Evolutionary conservation across 345 rosid species (phyloP), one percentile per base, ranked within the genome.

Genomic region (Corchorus olitorius): DNA sequence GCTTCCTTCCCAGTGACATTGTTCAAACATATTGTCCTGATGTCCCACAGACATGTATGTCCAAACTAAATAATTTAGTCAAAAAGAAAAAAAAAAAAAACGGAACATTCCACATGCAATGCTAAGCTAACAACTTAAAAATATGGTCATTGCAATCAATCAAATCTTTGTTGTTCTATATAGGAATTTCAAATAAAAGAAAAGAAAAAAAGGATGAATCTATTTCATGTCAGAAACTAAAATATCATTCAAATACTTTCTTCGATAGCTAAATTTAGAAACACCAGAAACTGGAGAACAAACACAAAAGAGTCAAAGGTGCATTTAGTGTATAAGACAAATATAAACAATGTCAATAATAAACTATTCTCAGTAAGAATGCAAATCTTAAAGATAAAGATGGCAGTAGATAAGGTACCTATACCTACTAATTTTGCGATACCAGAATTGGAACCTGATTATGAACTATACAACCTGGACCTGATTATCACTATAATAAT

Each of bases 21-120:
- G 72, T 61, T 39, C 79, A 69, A 75, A 73, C 41, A 75, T 63
- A 22, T 55, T 81, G 78, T 75, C 77, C 56, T 54, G 16, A 15
- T 72, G 87, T 78, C 82, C 72, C 76, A 14, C 53, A 55, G 41
- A 79, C 74, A 74, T 27, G 8, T 4, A 55, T n/a, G 50, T 75
- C 71, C 17, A 41, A 33, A 78, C 65, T 46, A 52, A 58, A 70
- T 65, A 70, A 73, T 74, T 73, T 48, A 16, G 75, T 70, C 78
- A 76, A 34, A 41, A 69, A 60, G 37, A 27, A 27, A 1, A 27
- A 27, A 1, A 27, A 27, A 27, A 27, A 27, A 27, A 27, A 68
- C 37, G 78, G 82, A 76, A 59, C 85, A 80, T 37, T 20, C 73
- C 80, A 81, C 81, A 78, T 82, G 81, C 59, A 77, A 70, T 27